Percentiles rank a stretch among this genome's conserved stretches.
These are phyloP conservation scores for Paspalum vaginatum DNA, from an alignment of 176 grass and related monocot genomes.

Conservation along the genomic window DNA sequence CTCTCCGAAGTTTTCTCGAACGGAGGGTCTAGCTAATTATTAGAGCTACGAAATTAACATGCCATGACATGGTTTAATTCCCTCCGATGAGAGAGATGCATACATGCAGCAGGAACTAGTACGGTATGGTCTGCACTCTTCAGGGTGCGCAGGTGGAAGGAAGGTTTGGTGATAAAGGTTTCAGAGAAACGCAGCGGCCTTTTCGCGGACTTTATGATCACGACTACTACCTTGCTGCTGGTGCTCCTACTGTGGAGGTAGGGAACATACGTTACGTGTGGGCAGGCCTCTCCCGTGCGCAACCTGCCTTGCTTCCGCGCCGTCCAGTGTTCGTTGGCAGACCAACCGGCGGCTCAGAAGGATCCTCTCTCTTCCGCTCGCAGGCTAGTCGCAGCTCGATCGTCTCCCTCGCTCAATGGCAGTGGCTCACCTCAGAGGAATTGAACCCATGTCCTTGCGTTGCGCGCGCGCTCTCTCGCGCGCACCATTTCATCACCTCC, in stretches of 20 bases:
- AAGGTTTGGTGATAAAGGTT: not conserved
- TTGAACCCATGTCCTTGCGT: not conserved
- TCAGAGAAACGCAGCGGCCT: not conserved
- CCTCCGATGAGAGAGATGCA: not conserved
- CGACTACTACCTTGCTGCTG: too few relatives aligned
- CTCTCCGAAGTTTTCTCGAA: not conserved
- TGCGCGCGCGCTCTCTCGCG: too few relatives aligned
- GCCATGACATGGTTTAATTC: not conserved
- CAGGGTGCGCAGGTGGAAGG: not conserved
- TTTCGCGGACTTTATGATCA: not conserved
- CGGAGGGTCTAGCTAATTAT: not conserved
- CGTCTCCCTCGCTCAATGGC: not conserved
- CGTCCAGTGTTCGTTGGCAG: not conserved
- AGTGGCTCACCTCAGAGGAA: too few relatives aligned
- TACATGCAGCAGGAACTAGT: too few relatives aligned
- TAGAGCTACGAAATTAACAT: not conserved
- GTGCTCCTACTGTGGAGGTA: not conserved
- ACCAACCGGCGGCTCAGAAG: not conserved
- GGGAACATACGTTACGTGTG: slow-evolving; percentile 38
- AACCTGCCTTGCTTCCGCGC: not conserved
- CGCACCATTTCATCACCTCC: too few relatives aligned
- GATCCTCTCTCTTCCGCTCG: not conserved
- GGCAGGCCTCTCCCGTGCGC: slow-evolving; percentile 23
- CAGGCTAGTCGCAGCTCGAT: too few relatives aligned
- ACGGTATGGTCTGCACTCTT: not conserved